Conservation (phyloP, 2,329 filamentous ascomycete species). For the Ambrosiella cleistominuta region DNA sequence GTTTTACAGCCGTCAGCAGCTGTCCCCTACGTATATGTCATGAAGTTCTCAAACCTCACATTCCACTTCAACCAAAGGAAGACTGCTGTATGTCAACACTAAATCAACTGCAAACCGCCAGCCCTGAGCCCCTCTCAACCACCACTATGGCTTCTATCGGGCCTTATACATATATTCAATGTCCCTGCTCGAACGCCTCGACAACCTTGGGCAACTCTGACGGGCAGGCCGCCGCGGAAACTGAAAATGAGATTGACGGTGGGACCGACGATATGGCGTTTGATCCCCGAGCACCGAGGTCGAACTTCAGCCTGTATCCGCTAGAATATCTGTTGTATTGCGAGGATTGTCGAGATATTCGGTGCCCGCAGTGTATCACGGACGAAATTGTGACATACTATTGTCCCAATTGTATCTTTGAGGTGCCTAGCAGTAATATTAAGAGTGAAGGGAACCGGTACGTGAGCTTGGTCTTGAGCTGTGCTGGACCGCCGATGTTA, state of each 20-base stretch:
- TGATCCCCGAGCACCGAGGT: constrained; percentile 66
- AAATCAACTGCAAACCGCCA: background rate
- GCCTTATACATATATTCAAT: constrained; percentile 50
- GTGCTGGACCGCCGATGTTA: background rate
- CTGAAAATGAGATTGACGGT: constrained; percentile 22
- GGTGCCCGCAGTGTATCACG: constrained; percentile 76
- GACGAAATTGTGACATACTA: constrained; percentile 94
- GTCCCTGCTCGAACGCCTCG: constrained; percentile 40
- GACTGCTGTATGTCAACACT: background rate
- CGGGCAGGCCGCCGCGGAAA: constrained; percentile 17
- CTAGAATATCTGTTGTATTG: constrained; percentile 90
- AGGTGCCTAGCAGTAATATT: constrained; percentile 83
- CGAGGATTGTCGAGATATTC: constrained; percentile 91
- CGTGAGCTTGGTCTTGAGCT: constrained; percentile 15
- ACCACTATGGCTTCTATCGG: constrained; percentile 3
- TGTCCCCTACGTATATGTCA: background rate
- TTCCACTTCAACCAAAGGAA: background rate
- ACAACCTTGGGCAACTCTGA: constrained; percentile 15
- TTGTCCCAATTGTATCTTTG: constrained; percentile 88
- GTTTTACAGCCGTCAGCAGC: background rate
- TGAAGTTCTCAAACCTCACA: background rate
- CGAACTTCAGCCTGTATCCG: constrained; percentile 83
- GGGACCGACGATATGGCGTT: constrained; percentile 67
- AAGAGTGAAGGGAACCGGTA: constrained; percentile 88
- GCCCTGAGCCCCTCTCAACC: background rate